Base-by-base conservation (phyloP, 306 rosid genomes). In the Trichosanthes truncata region DNA sequence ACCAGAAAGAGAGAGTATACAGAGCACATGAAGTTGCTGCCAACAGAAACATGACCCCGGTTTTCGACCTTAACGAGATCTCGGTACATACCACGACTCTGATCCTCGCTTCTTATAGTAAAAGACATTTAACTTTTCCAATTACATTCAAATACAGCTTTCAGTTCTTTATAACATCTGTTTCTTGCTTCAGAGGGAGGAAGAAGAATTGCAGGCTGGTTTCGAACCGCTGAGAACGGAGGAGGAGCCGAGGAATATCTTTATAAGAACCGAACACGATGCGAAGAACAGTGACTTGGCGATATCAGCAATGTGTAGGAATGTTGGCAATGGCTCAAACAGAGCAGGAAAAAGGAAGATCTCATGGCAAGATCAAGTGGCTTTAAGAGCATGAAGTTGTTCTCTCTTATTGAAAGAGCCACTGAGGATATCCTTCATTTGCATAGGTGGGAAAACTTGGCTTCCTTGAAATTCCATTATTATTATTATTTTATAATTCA, bases 331-430 rank as follows among this genome's bases (percentile, higher is more conserved):
- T 61, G 97, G 97, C 72, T 46, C 98, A 23, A 91, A 68, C 81
- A 86, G 96, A 80, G 53, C 93, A 3, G 93, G 92, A 84, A 95
- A 95, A 84, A 90, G 97, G 89, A 95, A 91, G 96, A 95, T 95
- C 80, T 87, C 98, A 78, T 91, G 99, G 99, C 99, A 93, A 84
- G 98, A 95, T 84, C 97, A 87, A 82, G 94, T 95, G 79, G 99
- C 94, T 31, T 88, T 93, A 65, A 89, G 96, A 90, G 98, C 93
- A 80, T 94, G 87, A 94, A 69, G 18, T 45, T 29, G 2, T 46
- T 49, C 1, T 48, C 41, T 7, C 41, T 38, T 35, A 65, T 11
- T 67, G 51, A 33, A 67, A 67, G 51, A 20, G 46, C 51, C 74
- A 4, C 11, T 40, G 1, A 67, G 26, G 52, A 40, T 38, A 40